Conservation (phyloP, 164 flowering plant species). For the Euptelea pleiosperma region DNA sequence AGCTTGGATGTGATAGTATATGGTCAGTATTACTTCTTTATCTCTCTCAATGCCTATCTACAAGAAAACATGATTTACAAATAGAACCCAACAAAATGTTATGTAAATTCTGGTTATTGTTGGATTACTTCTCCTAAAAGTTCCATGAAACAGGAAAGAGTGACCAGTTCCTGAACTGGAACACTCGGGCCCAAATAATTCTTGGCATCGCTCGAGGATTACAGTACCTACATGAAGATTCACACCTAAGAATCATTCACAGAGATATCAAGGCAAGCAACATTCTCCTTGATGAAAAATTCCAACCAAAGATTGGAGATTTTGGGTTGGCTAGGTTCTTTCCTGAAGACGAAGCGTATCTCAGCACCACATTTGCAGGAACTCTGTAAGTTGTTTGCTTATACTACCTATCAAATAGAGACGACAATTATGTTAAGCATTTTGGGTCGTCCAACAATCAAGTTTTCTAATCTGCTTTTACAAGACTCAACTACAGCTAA, state of each 20-base stretch:
- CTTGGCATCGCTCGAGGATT: conserved; percentile 58
- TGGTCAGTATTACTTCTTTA: conserved; percentile 29
- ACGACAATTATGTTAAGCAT: too few relatives aligned
- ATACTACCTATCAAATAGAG: too few relatives aligned
- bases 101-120: neutral
- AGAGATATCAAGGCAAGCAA: conserved; percentile 77
- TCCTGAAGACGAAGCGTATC: conserved; percentile 65
- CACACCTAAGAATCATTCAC: conserved; percentile 57
- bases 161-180: conserved; percentile 45
- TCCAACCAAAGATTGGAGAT: conserved; percentile 62
- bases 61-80: too few relatives aligned
- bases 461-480: neutral
- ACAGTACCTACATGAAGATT: conserved; percentile 70
- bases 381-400: conserved; percentile 45
- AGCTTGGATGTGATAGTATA: conserved; percentile 59
- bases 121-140: neutral
- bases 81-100: neutral
- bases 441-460: too few relatives aligned
- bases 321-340: conserved; percentile 69
- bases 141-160: conserved; percentile 32
- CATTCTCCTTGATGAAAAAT: conserved; percentile 63
- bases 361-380: conserved; percentile 75
- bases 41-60: neutral
- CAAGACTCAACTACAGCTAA: neutral
- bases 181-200: conserved; percentile 47